Evolutionary conservation across 2,329 filamentous ascomycete genomes (phyloP).

Genomic region (Dothiorella sarmentorum): DNA sequence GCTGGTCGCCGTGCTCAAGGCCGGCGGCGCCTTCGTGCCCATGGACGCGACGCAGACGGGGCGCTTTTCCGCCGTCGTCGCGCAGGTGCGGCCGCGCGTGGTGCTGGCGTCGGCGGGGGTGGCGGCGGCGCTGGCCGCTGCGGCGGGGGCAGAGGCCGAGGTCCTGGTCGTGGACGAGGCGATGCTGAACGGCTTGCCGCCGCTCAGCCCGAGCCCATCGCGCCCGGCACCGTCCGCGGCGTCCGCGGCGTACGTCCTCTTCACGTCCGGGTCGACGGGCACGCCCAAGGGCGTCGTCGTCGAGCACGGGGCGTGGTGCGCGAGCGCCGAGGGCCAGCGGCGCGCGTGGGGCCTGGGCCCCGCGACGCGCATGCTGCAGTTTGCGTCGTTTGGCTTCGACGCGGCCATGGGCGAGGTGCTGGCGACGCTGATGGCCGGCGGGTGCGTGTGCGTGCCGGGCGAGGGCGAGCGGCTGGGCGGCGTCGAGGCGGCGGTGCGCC

Average conservation of each 20-base stretch:
- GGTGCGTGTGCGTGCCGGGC: conserved; percentile 35
- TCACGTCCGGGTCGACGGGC: conserved; percentile 37
- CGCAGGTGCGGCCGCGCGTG: conserved; percentile 27
- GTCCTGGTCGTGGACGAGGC: conserved; percentile 47
- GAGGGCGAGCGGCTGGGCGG: conserved; percentile 48
- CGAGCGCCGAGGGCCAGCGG: neutral
- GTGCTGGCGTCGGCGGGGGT: conserved; percentile 32
- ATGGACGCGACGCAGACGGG: conserved; percentile 28
- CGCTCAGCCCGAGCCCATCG: conserved; percentile 49
- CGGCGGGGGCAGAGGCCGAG: conserved; percentile 44
- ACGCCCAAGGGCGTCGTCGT: conserved; percentile 28
- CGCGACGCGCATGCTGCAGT: conserved; percentile 35
- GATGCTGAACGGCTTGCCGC: conserved; percentile 45
- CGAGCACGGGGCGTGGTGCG: neutral
- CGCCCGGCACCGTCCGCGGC: neutral
- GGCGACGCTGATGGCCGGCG: conserved; percentile 32
- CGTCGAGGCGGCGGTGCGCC: conserved; percentile 42
- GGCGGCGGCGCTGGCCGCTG: conserved; percentile 47
- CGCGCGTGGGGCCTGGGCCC: neutral
- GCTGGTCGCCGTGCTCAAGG: conserved; percentile 38
- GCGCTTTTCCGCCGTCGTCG: conserved; percentile 30
- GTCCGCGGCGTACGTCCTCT: conserved; percentile 30
- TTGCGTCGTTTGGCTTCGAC: conserved; percentile 27
- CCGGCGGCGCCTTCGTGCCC: conserved; percentile 21
- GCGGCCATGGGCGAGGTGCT: conserved; percentile 35